Base-by-base conservation (phyloP, 1,139 yeast species). In the Candida frijolesensis region DNA sequence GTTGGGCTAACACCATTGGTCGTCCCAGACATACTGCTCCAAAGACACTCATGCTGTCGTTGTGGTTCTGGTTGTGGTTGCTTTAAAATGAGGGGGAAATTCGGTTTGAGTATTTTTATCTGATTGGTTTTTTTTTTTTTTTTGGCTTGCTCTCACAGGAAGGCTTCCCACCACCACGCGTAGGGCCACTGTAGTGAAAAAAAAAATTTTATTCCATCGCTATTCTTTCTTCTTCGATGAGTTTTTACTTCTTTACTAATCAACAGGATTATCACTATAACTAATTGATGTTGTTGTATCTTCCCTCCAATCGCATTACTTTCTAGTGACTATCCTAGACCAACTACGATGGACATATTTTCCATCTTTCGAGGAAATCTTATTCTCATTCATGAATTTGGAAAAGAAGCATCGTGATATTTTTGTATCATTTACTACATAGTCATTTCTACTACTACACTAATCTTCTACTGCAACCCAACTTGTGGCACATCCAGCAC, bases 341-440 rank as follows among this genome's bases (percentile, higher is more conserved):
- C 55, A 70, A 79, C 64, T 10, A 59, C 85, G 89, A 78, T 76
- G 85, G 81, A 85, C 89, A 85, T 84, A 85, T 84, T 85, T 80
- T 83, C 87, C 89, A 82, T 82, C 83, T 80, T 80, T 81, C 54
- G 82, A 79, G 82, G 80, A 64, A 65, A 61, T 55, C 54, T 59
- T 56, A 59, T 60, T 57, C 61, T 62, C 59, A 74, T 72, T 82
- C 85, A 82, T 84, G 88, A 79, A 80, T 82, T 74, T 83, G 89
- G 88, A 78, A 79, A 85, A 85, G 90, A 83, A 80, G 81, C 84
- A 79, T 82, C 85, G 87, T 81, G 74, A 84, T 87, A 85, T 44
- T n/a, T 9, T 12, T 18, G 11, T 25, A 42, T 14, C 19, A 18
- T 14, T 11, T 11, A 7, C 1, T 15, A 32, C 30, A 9, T 14